Percentiles rank a stretch among this genome's conserved stretches.
Evolutionary conservation across 495 filamentous ascomycete genomes (phyloP).

Genomic region (Daldinia bambusicola): DNA sequence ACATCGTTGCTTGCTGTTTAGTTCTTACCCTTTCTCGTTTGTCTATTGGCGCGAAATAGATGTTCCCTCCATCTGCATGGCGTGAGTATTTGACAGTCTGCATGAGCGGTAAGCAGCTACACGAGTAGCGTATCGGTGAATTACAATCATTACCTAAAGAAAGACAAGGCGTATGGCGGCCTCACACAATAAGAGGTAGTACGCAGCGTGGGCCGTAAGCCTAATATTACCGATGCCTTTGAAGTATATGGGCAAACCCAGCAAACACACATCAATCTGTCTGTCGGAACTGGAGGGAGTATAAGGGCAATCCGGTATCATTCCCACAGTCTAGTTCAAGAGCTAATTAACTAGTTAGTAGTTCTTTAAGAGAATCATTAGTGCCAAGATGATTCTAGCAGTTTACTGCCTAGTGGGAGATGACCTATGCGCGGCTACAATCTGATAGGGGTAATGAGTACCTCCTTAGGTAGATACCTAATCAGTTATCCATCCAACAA

Average conservation of each 20-base stretch:
- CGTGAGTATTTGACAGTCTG: conserved; percentile 6
- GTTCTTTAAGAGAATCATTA: neutral
- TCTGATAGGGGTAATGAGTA: neutral
- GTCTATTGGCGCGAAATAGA: conserved; percentile 4
- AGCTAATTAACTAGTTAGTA: neutral
- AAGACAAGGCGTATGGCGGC: conserved; percentile 25
- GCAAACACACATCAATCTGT: neutral
- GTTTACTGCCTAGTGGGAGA: neutral
- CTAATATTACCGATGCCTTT: conserved; percentile 23
- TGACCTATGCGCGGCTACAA: conserved; percentile 3
- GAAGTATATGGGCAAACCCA: conserved; percentile 15
- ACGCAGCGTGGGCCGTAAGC: conserved; percentile 35
- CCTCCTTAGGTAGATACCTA: too few species aligned
- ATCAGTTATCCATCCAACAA: neutral
- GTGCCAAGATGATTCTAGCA: neutral
- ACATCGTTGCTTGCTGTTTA: neutral
- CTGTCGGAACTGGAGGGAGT: conserved; percentile 2
- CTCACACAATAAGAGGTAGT: conserved; percentile 18
- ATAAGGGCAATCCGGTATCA: conserved; percentile 3
- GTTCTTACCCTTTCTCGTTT: neutral
- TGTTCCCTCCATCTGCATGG: conserved; percentile 4
- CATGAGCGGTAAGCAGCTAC: neutral
- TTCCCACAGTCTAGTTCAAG: neutral
- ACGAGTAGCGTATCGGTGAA: conserved; percentile 1
- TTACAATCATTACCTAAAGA: neutral